Evolutionary conservation across 129 eudicot genomes (phyloP).

Genomic region (Artemisia tridentata): DNA sequence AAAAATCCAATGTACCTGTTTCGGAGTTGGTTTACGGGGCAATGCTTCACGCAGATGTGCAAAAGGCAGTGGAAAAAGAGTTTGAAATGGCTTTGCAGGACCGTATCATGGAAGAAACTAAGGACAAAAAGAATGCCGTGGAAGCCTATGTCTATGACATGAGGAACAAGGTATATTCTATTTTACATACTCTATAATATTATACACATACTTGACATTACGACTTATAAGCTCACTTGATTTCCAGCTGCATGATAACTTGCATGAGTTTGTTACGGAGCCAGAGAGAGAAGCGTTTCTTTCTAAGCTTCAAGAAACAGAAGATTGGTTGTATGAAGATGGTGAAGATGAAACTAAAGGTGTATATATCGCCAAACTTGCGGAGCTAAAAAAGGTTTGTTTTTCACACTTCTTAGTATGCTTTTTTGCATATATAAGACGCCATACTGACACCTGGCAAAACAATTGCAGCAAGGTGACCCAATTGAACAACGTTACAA

Average conservation of each 20-base stretch:
- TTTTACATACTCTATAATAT: neutral
- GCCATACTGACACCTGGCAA: neutral
- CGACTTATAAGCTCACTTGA: neutral
- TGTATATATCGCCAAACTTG: slow-evolving; percentile 77
- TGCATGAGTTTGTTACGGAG: slow-evolving; percentile 65
- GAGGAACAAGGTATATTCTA: slow-evolving; percentile 74
- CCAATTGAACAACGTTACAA: slow-evolving; percentile 84
- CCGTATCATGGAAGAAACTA: slow-evolving; percentile 95
- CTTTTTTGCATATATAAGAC: neutral
- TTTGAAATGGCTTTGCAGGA: slow-evolving; percentile 98
- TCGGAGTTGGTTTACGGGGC: slow-evolving; percentile 70
- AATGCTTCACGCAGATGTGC: slow-evolving; percentile 64
- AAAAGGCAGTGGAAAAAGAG: slow-evolving; percentile 87
- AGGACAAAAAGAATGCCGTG: slow-evolving; percentile 91
- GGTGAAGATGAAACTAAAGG: slow-evolving; percentile 97
- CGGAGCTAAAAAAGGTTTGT: slow-evolving; percentile 81
- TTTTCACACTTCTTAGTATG: neutral
- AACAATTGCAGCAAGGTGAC: slow-evolving; percentile 61
- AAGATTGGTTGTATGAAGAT: slow-evolving; percentile 97
- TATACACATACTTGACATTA: neutral
- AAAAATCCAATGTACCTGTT: slow-evolving; percentile 63
- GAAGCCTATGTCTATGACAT: slow-evolving; percentile 61
- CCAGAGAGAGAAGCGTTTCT: slow-evolving; percentile 68
- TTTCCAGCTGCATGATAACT: slow-evolving; percentile 69
- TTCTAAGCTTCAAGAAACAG: slow-evolving; percentile 71